These are phyloP conservation scores for Hypoxylon rickii DNA, from an alignment of 495 filamentous ascomycete species.

Conservation along the genomic window DNA sequence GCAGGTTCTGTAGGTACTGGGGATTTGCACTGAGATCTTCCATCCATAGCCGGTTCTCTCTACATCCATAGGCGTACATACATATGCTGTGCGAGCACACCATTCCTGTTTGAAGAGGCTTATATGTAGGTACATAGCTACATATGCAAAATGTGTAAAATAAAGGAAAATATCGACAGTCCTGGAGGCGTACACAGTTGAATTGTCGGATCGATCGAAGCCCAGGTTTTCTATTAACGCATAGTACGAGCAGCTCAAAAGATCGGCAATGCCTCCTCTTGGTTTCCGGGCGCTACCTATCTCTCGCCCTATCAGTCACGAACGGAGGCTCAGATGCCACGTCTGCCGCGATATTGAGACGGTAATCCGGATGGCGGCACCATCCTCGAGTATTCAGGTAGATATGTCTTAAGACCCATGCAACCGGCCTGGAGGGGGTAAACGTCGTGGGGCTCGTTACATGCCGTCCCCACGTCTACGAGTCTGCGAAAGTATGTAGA, in stretches of 20 bases:
- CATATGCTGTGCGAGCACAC: conserved; percentile 29
- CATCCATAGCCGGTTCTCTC: too few relatives aligned
- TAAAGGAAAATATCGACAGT: too few relatives aligned
- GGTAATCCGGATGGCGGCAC: neutral
- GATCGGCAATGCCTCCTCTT: neutral
- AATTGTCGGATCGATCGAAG: too few relatives aligned
- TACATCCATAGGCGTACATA: neutral
- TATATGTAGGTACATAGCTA: too few relatives aligned
- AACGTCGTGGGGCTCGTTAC: conserved; percentile 3
- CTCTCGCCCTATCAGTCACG: neutral
- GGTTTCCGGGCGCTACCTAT: too few relatives aligned
- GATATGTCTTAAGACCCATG: conserved; percentile 19
- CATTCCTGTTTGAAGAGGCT: conserved; percentile 15
- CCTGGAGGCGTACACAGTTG: too few relatives aligned
- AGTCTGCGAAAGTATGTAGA: conserved; percentile 5
- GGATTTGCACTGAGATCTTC: too few relatives aligned
- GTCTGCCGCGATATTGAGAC: neutral
- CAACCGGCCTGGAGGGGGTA: neutral
- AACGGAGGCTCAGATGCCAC: neutral
- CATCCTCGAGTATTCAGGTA: neutral
- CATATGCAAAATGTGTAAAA: too few relatives aligned
- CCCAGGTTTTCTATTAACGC: neutral
- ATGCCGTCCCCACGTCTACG: neutral
- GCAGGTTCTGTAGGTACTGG: neutral
- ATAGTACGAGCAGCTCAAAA: too few relatives aligned